These are phyloP conservation scores for Akanthomyces lecanii DNA, from an alignment of 2,329 filamentous ascomycete genomes.

Conservation along the genomic window DNA sequence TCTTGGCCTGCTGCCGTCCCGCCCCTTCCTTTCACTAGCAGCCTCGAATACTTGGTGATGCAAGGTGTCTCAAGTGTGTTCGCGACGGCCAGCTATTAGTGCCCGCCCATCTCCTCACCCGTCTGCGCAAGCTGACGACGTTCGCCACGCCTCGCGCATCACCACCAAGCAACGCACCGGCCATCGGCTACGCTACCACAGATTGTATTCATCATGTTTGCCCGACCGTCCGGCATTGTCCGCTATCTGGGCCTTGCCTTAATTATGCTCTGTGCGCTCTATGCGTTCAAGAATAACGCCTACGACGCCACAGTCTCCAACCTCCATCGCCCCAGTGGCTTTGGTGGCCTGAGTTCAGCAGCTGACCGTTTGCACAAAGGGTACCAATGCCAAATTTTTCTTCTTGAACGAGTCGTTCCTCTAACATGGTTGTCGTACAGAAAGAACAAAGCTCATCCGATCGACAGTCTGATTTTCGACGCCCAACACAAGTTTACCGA, in stretches of 20 bases:
- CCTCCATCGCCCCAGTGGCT: not conserved
- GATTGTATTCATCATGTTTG: slow-evolving; percentile 16
- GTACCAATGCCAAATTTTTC: not conserved
- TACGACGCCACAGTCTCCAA: slow-evolving; percentile 15
- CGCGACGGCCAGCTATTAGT: not conserved
- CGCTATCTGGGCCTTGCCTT: slow-evolving; percentile 37
- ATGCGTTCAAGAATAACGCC: slow-evolving; percentile 25
- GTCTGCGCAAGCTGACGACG: not conserved
- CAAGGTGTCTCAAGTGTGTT: not conserved
- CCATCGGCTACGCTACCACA: not conserved
- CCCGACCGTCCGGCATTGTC: slow-evolving; percentile 40
- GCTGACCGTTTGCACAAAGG: not conserved
- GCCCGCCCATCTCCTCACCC: not conserved
- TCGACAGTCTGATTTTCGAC: slow-evolving; percentile 47
- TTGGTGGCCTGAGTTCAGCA: slow-evolving; percentile 14
- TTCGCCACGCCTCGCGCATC: not conserved
- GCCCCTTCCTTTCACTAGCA: not conserved
- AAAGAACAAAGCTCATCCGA: slow-evolving; percentile 39
- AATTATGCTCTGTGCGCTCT: slow-evolving; percentile 32
- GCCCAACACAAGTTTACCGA: slow-evolving; percentile 38
- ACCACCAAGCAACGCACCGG: not conserved
- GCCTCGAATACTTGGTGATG: not conserved
- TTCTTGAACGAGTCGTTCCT: too few relatives aligned
- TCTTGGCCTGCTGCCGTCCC: not conserved
- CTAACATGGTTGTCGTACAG: not conserved